Evolutionary conservation across 805 yeast species (phyloP).

Genomic region (Pichia eremophila): DNA sequence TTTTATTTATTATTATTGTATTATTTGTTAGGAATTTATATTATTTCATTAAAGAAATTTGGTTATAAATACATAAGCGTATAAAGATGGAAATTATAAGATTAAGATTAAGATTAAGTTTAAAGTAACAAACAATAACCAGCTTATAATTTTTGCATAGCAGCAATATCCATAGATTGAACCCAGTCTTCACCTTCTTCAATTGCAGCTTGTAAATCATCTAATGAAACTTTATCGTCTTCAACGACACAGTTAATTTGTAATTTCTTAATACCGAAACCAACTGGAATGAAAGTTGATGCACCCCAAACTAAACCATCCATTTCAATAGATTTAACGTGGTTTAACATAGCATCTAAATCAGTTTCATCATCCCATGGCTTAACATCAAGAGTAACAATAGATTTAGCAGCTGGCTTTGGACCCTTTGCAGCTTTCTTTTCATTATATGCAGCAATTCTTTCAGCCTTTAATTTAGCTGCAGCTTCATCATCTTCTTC

Average conservation of each 20-base stretch:
- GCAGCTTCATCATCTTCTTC: conserved; percentile 95
- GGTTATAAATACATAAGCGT: background rate
- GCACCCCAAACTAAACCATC: conserved; percentile 99
- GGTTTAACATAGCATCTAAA: conserved; percentile 76
- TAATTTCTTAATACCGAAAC: conserved; percentile 98
- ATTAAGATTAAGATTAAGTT: too few species aligned
- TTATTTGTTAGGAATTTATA: too few species aligned
- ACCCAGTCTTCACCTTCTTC: conserved; percentile 98
- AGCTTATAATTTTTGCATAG: conserved; percentile 91
- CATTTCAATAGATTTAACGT: conserved; percentile 74
- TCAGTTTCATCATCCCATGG: conserved; percentile 99
- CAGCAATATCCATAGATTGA: conserved; percentile 97
- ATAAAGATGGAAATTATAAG: background rate
- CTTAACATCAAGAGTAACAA: conserved; percentile 94
- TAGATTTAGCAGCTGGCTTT: conserved; percentile 96
- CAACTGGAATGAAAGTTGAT: conserved; percentile 86
- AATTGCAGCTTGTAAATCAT: conserved; percentile 67
- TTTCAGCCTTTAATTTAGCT: conserved; percentile 93
- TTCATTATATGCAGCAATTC: conserved; percentile 96
- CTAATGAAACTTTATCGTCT: conserved; percentile 91
- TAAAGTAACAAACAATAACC: background rate
- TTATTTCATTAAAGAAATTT: background rate
- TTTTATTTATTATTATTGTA: too few species aligned
- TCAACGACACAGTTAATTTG: conserved; percentile 97
- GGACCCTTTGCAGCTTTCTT: conserved; percentile 96